A percentile compares a stretch with the other conserved stretches of the same genome.
These are phyloP conservation scores for Pythium sukuiense DNA, from an alignment of 352 stramenopile species.

Conservation along the genomic window DNA sequence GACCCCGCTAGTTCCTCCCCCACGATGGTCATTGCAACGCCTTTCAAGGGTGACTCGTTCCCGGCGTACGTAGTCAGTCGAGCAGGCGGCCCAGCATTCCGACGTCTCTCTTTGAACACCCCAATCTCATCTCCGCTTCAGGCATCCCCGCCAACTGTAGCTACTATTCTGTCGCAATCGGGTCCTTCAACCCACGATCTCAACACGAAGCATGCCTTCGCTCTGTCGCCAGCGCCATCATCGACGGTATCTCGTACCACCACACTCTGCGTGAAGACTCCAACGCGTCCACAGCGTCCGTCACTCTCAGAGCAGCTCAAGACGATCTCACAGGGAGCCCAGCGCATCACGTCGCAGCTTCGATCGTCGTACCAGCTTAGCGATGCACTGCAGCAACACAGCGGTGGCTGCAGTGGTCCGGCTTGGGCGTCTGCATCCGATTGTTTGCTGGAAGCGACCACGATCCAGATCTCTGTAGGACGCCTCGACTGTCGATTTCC, in stretches of 20 bases:
- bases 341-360: slow-evolving; percentile 55
- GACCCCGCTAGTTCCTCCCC: neutral
- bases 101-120: neutral
- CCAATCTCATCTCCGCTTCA: neutral
- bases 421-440: neutral
- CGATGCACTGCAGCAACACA: slow-evolving; percentile 13
- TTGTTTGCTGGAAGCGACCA: slow-evolving; percentile 45
- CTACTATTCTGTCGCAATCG: neutral
- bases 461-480: slow-evolving; percentile 45
- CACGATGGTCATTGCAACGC: slow-evolving; percentile 9
- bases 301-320: slow-evolving; percentile 69
- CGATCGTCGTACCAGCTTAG: slow-evolving; percentile 46
- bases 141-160: neutral
- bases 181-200: slow-evolving; percentile 13
- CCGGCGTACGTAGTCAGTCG: slow-evolving; percentile 55
- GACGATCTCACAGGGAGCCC: slow-evolving; percentile 46
- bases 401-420: neutral
- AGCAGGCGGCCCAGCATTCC: neutral
- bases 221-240: neutral
- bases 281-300: slow-evolving; percentile 26
- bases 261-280: slow-evolving; percentile 1
- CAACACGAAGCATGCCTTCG: neutral
- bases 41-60: slow-evolving; percentile 72
- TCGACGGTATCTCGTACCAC: neutral
- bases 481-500: slow-evolving; percentile 66